These are phyloP conservation scores for Metschnikowia cubensis DNA, from an alignment of 805 yeast species.

Conservation along the genomic window DNA sequence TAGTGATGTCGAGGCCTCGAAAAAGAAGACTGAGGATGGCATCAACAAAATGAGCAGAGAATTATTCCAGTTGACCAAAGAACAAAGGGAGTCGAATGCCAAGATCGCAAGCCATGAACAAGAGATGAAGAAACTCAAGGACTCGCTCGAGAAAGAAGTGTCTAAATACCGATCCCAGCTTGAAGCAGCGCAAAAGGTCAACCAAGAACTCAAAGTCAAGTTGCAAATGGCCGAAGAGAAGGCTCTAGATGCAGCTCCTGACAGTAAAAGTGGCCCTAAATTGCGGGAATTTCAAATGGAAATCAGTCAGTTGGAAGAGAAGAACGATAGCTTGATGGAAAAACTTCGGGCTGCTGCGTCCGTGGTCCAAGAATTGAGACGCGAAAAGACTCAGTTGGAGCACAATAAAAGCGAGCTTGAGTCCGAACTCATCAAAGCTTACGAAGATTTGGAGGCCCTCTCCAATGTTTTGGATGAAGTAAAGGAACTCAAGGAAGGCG, in stretches of 20 bases:
- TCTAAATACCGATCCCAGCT: constrained; percentile 20
- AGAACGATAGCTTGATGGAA: constrained; percentile 37
- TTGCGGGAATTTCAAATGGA: constrained; percentile 10
- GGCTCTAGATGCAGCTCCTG: background rate
- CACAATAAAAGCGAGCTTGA: constrained; percentile 7
- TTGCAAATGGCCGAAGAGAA: constrained; percentile 17
- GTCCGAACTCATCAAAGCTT: constrained; percentile 11
- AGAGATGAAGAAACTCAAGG: constrained; percentile 28
- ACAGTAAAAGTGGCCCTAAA: constrained; percentile 17
- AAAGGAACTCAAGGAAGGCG: constrained; percentile 1
- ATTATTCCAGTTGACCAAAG: constrained; percentile 58
- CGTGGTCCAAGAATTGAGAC: constrained; percentile 32
- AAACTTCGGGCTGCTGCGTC: constrained; percentile 39
- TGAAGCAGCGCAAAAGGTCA: constrained; percentile 20
- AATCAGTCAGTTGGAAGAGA: constrained; percentile 20
- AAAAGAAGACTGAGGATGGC: constrained; percentile 74
- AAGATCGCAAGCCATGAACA: constrained; percentile 41
- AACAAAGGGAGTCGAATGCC: constrained; percentile 49
- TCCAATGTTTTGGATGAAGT: constrained; percentile 11
- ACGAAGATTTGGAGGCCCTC: constrained; percentile 13
- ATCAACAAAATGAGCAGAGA: constrained; percentile 89
- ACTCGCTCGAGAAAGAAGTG: constrained; percentile 33
- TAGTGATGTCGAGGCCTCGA: constrained; percentile 36
- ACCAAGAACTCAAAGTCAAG: constrained; percentile 22
- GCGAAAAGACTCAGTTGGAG: constrained; percentile 6